phyloP scores from a whole-genome alignment of 2,329 filamentous ascomycete genomes.

The Cercospora janseana region DNA sequence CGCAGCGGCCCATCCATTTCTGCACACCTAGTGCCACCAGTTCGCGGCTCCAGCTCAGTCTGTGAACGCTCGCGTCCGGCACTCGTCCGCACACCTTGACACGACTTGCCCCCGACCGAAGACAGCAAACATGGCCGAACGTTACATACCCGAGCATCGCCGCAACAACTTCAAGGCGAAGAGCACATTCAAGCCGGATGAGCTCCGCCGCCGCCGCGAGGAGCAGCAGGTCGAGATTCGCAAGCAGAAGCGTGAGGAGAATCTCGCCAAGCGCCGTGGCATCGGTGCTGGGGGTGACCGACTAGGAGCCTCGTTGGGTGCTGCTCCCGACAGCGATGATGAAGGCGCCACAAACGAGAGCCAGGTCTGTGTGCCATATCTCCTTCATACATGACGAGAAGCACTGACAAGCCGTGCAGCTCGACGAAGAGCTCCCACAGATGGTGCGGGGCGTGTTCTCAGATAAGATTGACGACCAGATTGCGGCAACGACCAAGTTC shows the following conservation, averaged over 20 bases:
- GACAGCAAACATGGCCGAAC: conserved; percentile 78
- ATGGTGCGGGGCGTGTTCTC: conserved; percentile 99
- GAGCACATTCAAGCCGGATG: conserved; percentile 98
- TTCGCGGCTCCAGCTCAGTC: conserved; percentile 7
- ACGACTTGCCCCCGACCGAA: conserved; percentile 19
- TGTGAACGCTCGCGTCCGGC: conserved; percentile 4
- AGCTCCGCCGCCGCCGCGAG: conserved; percentile 95
- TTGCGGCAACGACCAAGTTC: conserved; percentile 97
- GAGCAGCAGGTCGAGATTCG: conserved; percentile 99
- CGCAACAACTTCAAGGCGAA: conserved; percentile 99
- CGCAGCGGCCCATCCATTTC: conserved; percentile 5
- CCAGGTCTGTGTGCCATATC: conserved; percentile 65
- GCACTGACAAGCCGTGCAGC: conserved; percentile 51
- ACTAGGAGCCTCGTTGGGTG: conserved; percentile 77
- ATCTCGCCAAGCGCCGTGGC: conserved; percentile 95
- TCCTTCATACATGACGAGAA: background rate
- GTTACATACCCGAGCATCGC: conserved; percentile 99
- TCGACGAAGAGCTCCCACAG: conserved; percentile 95
- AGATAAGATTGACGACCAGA: conserved; percentile 96
- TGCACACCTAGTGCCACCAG: conserved; percentile 7
- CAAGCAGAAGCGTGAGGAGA: conserved; percentile 98
- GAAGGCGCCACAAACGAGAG: conserved; percentile 91
- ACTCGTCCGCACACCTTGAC: conserved; percentile 3
- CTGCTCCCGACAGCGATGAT: conserved; percentile 95
- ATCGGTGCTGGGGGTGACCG: conserved; percentile 74